Base-by-base conservation (phyloP, 2,329 filamentous ascomycete species). In the Ascochyta lentis region DNA sequence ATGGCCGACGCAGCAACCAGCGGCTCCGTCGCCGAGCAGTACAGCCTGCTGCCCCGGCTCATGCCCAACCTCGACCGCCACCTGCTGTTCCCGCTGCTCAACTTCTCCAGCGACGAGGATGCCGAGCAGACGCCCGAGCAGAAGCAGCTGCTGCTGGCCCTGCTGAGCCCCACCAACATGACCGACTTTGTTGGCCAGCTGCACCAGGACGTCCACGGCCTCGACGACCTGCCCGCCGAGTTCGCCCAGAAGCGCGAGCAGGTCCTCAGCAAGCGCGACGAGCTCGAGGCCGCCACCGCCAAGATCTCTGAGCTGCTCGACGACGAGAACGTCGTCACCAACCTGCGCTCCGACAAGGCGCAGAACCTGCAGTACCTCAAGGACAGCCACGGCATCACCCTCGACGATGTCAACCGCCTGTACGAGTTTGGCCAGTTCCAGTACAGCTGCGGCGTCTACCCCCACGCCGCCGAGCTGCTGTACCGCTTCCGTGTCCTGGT, bases 141-240 rank as follows among this genome's bases (percentile, higher is more conserved):
- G 69, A 89, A 89, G 61, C 86, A 90, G 75, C 88, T 92, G 69
- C 96, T 96, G 79, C 96, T 94, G 78, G 89, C 94, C 80, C 87
- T 99, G 56, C 87, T 99, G 67, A 94, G 96, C 82, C 89, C 92
- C 77, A 98, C 95, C 72, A 97, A 98, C 84, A 99, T 99, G 95
- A 95, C 90, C 71, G 95, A 99, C 79, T 99, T 96, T 77, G 91
- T 98, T 50, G 93, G 93, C 73, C 90, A 89, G 72, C 82, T 99
- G 66, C 92, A 96, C 83, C 90, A 90, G 76, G 90, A 97, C 73
- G 86, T 99, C 65, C 87, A 98, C 81, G 84, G 88, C 68, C 86
- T 92, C 63, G 84, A 89, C 58, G 85, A 91, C 60, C 81, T 90
- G 50, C 93, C 95, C 46, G 84, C 89, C 61, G 92, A 97, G 78